Evolutionary conservation across 495 filamentous ascomycete species (phyloP).

Genomic region (Bombardia bombarda): DNA sequence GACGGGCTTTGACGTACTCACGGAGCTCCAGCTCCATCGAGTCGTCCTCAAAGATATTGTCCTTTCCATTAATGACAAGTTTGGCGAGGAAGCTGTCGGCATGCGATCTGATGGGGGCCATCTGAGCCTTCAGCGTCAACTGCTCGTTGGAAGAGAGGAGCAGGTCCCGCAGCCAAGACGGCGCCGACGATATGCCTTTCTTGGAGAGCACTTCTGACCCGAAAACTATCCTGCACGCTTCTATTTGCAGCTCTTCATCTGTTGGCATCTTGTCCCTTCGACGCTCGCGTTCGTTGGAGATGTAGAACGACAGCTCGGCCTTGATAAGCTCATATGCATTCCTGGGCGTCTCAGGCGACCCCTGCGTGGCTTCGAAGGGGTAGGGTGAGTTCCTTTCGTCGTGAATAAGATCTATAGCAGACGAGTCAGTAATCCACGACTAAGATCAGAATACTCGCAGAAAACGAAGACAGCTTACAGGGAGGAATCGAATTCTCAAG

Average conservation of each 20-base stretch:
- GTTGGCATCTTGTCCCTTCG: slow-evolving; percentile 21
- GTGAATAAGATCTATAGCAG: slow-evolving; percentile 44
- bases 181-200: slow-evolving; percentile 15
- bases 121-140: slow-evolving; percentile 24
- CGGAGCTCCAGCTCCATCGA: slow-evolving; percentile 39
- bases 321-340: slow-evolving; percentile 47
- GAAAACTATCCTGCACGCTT: slow-evolving; percentile 35
- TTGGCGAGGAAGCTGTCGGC: slow-evolving; percentile 24
- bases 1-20: slow-evolving; percentile 39
- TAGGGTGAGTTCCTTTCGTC: slow-evolving; percentile 43
- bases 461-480: slow-evolving; percentile 29
- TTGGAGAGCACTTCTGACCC: slow-evolving; percentile 26
- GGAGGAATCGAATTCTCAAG: slow-evolving; percentile 62
- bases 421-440: slow-evolving; percentile 5
- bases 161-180: slow-evolving; percentile 48
- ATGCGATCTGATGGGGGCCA: slow-evolving; percentile 26
- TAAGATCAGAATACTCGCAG: slow-evolving; percentile 1
- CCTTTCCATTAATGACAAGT: slow-evolving; percentile 40
- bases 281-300: slow-evolving; percentile 21
- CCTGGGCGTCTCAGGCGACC: slow-evolving; percentile 22
- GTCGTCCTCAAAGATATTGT: slow-evolving; percentile 39
- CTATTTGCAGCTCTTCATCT: slow-evolving; percentile 36
- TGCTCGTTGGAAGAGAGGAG: slow-evolving; percentile 35
- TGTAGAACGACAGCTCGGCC: slow-evolving; percentile 37
- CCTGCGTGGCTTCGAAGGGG: slow-evolving; percentile 35